These are phyloP conservation scores for Nicotiana rustica DNA, from an alignment of 305 asterid species.

Conservation along the genomic window DNA sequence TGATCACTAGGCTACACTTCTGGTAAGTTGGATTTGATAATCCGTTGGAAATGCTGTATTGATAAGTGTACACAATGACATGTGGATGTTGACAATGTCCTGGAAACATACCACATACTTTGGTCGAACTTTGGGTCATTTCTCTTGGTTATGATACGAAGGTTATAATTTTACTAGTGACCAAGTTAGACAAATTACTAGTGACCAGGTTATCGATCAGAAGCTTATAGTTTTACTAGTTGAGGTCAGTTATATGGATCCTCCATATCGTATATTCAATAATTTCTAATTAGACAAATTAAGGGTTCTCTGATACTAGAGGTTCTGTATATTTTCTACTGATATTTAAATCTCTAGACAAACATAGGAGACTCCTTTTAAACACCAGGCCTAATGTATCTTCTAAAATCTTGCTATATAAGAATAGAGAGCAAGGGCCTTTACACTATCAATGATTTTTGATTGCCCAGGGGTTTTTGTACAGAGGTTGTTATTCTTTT, in stretches of 20 bases:
- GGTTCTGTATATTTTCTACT: not conserved
- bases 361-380: not conserved
- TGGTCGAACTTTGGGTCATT: conserved; percentile 13
- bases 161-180: conserved; percentile 1
- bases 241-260: not conserved
- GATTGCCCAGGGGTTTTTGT: not conserved
- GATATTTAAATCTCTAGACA: conserved; percentile 13
- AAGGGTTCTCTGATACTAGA: not conserved
- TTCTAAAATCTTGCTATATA: not conserved
- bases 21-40: conserved; percentile 28
- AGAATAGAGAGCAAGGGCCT: conserved; percentile 3
- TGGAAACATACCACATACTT: conserved; percentile 5
- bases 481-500: conserved; percentile 17
- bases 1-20: no score
- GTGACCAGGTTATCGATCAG: no score
- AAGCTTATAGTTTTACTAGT: not conserved
- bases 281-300: not conserved
- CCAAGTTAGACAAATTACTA: not conserved
- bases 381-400: conserved; percentile 3
- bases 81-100: conserved; percentile 3
- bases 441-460: conserved; percentile 3
- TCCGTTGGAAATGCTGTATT: conserved; percentile 11
- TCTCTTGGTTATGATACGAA: not conserved
- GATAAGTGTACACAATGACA: conserved; percentile 12
- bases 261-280: conserved; percentile 12